Evolutionary conservation across 495 filamentous ascomycete species (phyloP).

Genomic region (Aspergillus hancockii): DNA sequence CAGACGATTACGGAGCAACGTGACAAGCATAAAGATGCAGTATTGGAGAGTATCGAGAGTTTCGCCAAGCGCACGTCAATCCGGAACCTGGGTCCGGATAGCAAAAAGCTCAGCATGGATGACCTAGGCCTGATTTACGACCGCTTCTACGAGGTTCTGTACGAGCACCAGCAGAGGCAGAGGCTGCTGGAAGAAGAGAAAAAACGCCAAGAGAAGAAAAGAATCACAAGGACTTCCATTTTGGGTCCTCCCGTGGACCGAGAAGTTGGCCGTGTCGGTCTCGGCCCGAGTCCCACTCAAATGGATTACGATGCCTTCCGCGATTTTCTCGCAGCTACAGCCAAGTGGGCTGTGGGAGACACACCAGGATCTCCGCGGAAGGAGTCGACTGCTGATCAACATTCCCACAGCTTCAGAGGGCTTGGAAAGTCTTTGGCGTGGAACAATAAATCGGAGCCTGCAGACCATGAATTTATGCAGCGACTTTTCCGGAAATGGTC

Average conservation of each 20-base stretch:
- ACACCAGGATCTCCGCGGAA: conserved; percentile 61
- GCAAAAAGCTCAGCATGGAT: conserved; percentile 80
- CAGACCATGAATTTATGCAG: conserved; percentile 93
- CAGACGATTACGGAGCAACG: conserved; percentile 86
- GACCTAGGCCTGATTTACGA: conserved; percentile 91
- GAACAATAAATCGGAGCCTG: conserved; percentile 77
- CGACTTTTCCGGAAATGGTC: conserved; percentile 90
- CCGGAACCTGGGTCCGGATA: conserved; percentile 91
- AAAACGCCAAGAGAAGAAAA: conserved; percentile 59
- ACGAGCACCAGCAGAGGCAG: conserved; percentile 84
- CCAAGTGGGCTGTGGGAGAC: conserved; percentile 90
- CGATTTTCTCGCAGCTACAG: conserved; percentile 85
- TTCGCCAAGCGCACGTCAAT: conserved; percentile 97
- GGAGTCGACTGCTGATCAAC: conserved; percentile 51
- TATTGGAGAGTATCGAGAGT: conserved; percentile 90
- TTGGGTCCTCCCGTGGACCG: conserved; percentile 40
- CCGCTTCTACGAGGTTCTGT: conserved; percentile 85
- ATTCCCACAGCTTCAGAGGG: conserved; percentile 50
- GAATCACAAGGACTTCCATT: conserved; percentile 48
- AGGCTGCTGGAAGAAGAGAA: conserved; percentile 72
- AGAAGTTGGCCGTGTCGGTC: conserved; percentile 74
- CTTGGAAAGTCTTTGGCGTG: conserved; percentile 64
- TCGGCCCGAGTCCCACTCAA: conserved; percentile 81
- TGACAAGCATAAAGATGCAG: conserved; percentile 86
- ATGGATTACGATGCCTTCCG: conserved; percentile 98